phyloP scores from a whole-genome alignment of 768 basidiomycete genomes.

The Leccinum subgranulosum region DNA sequence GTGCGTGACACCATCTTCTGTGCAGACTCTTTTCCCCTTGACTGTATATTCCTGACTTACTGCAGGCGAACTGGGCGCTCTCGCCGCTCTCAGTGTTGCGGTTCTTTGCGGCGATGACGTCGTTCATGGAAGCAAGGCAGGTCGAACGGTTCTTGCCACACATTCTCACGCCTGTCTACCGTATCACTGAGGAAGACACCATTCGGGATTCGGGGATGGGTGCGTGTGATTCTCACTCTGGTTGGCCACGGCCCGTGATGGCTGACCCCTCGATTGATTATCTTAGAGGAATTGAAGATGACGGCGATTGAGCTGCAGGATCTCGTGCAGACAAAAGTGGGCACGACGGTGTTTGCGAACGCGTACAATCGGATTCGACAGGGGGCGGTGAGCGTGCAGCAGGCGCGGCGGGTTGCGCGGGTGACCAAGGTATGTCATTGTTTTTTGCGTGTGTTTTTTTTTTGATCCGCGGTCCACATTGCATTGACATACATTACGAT shows the following conservation, averaged over 20 bases:
- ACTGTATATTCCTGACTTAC: background rate
- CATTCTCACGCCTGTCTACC: conserved; percentile 82
- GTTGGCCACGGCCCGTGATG: background rate
- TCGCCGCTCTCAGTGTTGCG: conserved; percentile 78
- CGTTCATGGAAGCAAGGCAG: conserved; percentile 55
- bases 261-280: background rate
- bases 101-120: conserved; percentile 92
- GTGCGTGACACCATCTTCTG: background rate
- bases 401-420: conserved; percentile 66
- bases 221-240: conserved; percentile 31
- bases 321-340: conserved; percentile 83
- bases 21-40: background rate
- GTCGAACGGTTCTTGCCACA: conserved; percentile 76
- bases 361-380: conserved; percentile 82
- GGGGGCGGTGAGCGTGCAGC: conserved; percentile 57
- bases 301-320: conserved; percentile 83
- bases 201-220: conserved; percentile 77
- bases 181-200: conserved; percentile 84
- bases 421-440: conserved; percentile 43
- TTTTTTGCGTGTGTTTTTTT: too few species aligned
- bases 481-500: background rate
- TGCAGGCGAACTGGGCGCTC: conserved; percentile 76
- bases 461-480: background rate
- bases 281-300: conserved; percentile 78
- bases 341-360: conserved; percentile 76